Percentiles rank a stretch among this genome's conserved stretches.
Evolutionary conservation across 495 filamentous ascomycete species (phyloP).

Genomic region (Choiromyces venosus): DNA sequence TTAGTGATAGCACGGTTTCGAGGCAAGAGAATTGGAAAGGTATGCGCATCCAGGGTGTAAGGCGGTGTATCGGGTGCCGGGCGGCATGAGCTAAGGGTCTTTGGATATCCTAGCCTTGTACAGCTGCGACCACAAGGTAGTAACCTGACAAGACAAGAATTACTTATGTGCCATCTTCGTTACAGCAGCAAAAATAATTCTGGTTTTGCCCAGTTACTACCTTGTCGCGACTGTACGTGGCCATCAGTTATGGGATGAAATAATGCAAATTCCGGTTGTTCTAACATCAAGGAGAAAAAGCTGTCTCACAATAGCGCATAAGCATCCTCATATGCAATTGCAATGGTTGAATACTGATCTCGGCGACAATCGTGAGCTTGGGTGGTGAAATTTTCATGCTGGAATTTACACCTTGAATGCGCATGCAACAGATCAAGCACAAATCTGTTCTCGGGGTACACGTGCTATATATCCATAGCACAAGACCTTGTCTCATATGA

Average conservation of each 20-base stretch:
- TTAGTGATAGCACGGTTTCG: neutral
- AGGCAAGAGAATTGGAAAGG: neutral
- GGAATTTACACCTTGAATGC: neutral
- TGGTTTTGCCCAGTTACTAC: too few species aligned
- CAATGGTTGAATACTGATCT: neutral
- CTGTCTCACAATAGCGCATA: neutral
- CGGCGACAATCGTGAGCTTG: neutral
- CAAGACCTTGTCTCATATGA: neutral
- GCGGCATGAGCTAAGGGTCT: too few species aligned
- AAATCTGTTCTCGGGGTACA: neutral
- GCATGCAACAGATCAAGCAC: neutral
- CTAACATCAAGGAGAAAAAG: neutral
- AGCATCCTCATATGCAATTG: neutral
- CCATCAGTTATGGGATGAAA: neutral
- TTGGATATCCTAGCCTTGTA: too few species aligned
- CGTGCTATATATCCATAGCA: neutral
- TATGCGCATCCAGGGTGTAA: neutral
- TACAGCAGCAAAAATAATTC: too few species aligned
- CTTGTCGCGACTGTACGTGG: too few species aligned
- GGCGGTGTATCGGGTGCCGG: neutral
- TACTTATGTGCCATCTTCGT: too few species aligned
- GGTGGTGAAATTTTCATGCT: neutral
- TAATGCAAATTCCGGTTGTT: neutral
- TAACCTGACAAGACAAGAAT: too few species aligned
- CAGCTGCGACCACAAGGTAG: too few species aligned